Base-by-base conservation (phyloP, 495 filamentous ascomycete genomes). In the Corynascus novoguineensis region DNA sequence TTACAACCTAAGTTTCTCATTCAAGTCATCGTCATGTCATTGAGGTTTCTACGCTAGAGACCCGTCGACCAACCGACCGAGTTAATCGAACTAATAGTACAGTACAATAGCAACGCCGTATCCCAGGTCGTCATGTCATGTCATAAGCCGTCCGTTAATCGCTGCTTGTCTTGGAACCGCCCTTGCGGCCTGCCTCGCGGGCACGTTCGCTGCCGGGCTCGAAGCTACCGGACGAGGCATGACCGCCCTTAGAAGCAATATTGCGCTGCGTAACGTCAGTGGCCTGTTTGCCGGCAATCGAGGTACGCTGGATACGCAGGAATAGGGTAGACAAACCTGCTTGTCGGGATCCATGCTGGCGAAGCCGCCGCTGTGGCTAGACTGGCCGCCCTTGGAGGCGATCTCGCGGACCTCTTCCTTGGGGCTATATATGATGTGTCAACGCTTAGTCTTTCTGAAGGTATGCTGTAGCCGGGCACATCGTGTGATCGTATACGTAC, bases 351-450 rank as follows among this genome's bases (percentile, higher is more conserved):
- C 50, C 57, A 60, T 60, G 50, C 44, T 55, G 28, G 57, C 57
- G 35, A 60, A 60, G 27, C 61, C 56, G n/a, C 58, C 58, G 14
- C 50, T 52, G 45, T 66, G 62, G 46, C 73, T 72, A 28, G 72
- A 67, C 49, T 78, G 73, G 17, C 76, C 79, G 3, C 78, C 80
- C 61, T 81, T 81, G 11, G 68, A 67, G 0, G 77, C 81, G 35
- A 81, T 78, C n/a, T 73, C 73, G 12, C 71, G 70, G 22, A 86
- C 81, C 50, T 86, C 80, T 42, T 82, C 80, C 60, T 75, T 78
- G 52, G 81, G 72, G 19, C 67, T 68, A n/a, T n/a, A n/a, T n/a
- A n/a, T n/a, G n/a, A n/a, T n/a, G n/a, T n/a, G n/a, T n/a, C n/a
- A n/a, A n/a, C n/a, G n/a, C n/a, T n/a, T n/a, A n/a, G n/a, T n/a